phyloP scores from a whole-genome alignment of 768 basidiomycete genomes.

The Leccinum imitatum region DNA sequence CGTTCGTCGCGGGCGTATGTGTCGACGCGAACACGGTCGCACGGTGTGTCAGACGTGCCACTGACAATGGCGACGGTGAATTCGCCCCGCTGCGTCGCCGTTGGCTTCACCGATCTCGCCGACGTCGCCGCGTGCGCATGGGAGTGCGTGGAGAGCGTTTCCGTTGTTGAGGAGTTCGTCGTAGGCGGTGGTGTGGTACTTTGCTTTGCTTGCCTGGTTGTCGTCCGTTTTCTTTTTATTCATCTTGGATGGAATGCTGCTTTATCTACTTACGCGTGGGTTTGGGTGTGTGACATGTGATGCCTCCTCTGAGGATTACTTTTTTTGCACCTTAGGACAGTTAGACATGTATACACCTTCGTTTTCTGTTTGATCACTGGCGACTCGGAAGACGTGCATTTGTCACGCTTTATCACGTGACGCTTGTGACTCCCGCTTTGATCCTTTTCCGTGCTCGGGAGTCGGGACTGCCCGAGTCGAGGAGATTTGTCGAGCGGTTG shows the following conservation, averaged over 20 bases:
- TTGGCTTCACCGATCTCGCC: constrained; percentile 12
- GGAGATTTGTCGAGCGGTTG: no score
- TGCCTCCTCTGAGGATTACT: no score
- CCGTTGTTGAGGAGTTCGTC: constrained; percentile 8
- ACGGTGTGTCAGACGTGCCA: background rate
- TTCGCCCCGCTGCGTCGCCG: constrained; percentile 29
- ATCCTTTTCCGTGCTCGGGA: no score
- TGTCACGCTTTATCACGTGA: no score
- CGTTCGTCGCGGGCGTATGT: constrained; percentile 59
- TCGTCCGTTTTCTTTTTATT: background rate
- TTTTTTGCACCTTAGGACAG: no score
- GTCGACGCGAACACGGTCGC: constrained; percentile 48
- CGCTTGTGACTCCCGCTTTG: no score
- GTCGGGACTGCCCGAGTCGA: no score
- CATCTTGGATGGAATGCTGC: background rate
- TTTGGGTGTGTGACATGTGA: no score
- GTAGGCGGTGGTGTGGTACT: background rate
- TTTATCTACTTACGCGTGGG: background rate
- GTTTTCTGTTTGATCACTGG: no score
- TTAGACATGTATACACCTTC: no score
- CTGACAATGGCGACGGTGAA: background rate
- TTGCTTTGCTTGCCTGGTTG: no score
- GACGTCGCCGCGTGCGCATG: constrained; percentile 9
- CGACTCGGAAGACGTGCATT: no score
- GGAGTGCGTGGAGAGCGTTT: constrained; percentile 6